Conservation (phyloP, 208 protist species). For the Lotmaria passim region DNA sequence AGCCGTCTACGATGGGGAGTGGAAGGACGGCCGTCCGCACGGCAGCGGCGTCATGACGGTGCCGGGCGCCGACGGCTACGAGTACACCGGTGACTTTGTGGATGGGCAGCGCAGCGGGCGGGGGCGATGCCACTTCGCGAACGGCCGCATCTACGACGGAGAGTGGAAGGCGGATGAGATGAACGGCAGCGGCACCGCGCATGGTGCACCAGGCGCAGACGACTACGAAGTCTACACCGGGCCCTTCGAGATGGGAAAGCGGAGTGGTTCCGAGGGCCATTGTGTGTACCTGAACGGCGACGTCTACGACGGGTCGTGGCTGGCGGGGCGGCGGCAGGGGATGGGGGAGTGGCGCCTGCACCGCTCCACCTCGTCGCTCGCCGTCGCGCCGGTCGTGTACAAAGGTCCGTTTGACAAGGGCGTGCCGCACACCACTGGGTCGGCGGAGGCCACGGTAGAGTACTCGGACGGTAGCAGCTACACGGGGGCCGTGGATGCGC, state of each 20-base stretch:
- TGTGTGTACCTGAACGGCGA: conserved; percentile 78
- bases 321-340: conserved; percentile 66
- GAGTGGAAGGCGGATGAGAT: conserved; percentile 85
- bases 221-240: conserved; percentile 77
- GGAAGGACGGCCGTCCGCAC: conserved; percentile 60
- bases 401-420: conserved; percentile 64
- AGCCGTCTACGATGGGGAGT: conserved; percentile 63
- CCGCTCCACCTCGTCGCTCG: conserved; percentile 1
- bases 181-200: conserved; percentile 73
- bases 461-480: conserved; percentile 81
- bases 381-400: conserved; percentile 42
- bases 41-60: conserved; percentile 65
- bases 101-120: conserved; percentile 67
- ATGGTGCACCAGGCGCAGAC: conserved; percentile 53
- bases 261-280: conserved; percentile 60
- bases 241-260: conserved; percentile 53
- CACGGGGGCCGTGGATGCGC: conserved; percentile 46
- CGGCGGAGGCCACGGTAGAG: conserved; percentile 40
- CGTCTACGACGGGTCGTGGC: conserved; percentile 78
- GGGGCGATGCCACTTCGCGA: conserved; percentile 75
- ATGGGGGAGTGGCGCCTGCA: conserved; percentile 58
- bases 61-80: conserved; percentile 61
- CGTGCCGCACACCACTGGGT: conserved; percentile 27
- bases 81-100: conserved; percentile 64
- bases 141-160: conserved; percentile 77